Percentiles rank a stretch among this genome's conserved stretches.
Evolutionary conservation across 2,329 filamentous ascomycete species (phyloP).

Genomic region (Colletotrichum sp.): DNA sequence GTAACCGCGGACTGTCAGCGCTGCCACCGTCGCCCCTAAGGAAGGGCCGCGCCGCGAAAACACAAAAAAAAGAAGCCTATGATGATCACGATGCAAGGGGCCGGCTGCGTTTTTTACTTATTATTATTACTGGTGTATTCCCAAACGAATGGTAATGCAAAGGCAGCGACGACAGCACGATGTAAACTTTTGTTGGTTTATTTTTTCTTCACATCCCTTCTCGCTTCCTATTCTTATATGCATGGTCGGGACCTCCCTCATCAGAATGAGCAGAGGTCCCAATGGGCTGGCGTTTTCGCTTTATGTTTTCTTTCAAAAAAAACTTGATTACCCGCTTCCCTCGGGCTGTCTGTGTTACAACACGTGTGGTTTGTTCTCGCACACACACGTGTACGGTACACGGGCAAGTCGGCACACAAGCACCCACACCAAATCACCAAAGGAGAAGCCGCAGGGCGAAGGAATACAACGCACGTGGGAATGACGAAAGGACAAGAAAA

Average conservation of each 20-base stretch:
- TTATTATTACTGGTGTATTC: background rate
- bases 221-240: conserved; percentile 16
- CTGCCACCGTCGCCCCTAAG: background rate
- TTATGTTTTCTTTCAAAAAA: background rate
- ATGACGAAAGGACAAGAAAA: background rate
- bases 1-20: background rate
- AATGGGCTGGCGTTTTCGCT: conserved; percentile 8
- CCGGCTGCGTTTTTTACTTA: conserved; percentile 13
- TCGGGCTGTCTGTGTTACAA: background rate
- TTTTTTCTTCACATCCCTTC: background rate
- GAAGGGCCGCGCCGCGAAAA: background rate
- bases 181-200: conserved; percentile 14
- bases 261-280: background rate
- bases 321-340: background rate
- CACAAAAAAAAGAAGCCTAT: background rate
- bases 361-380: background rate
- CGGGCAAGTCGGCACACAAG: background rate
- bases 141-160: conserved; percentile 20
- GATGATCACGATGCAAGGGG: conserved; percentile 20
- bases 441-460: background rate
- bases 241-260: conserved; percentile 2
- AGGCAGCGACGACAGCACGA: conserved; percentile 19
- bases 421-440: background rate
- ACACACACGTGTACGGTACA: background rate
- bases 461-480: background rate